Evolutionary conservation across 371 early-diverging fungal species (phyloP).

Genomic region (Cokeromyces recurvatus): DNA sequence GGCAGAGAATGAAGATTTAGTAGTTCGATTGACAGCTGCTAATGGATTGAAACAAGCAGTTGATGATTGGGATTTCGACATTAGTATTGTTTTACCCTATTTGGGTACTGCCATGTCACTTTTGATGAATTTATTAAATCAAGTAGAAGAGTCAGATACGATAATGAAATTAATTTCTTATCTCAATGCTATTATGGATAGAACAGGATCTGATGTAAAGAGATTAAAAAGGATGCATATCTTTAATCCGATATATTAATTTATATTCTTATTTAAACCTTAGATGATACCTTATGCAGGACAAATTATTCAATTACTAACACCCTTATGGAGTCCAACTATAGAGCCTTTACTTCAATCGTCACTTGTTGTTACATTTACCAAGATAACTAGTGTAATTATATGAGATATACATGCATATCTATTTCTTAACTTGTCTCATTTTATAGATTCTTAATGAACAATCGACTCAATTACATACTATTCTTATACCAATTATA

Average conservation of each 20-base stretch:
- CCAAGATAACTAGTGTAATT: slow-evolving; percentile 64
- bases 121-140: slow-evolving; percentile 52
- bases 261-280: too few species aligned
- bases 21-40: slow-evolving; percentile 84
- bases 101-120: slow-evolving; percentile 57
- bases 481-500: slow-evolving; percentile 71
- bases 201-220: slow-evolving; percentile 64
- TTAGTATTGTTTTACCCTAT: slow-evolving; percentile 65
- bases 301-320: slow-evolving; percentile 69
- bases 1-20: slow-evolving; percentile 61
- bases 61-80: slow-evolving; percentile 90
- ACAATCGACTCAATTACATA: slow-evolving; percentile 68
- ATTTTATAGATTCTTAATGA: slow-evolving; percentile 60
- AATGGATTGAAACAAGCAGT: slow-evolving; percentile 60
- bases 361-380: slow-evolving; percentile 70
- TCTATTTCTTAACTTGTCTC: not conserved
- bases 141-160: slow-evolving; percentile 75
- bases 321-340: slow-evolving; percentile 75
- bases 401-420: not conserved
- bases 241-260: too few species aligned
- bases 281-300: slow-evolving; percentile 72
- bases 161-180: slow-evolving; percentile 72
- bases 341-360: slow-evolving; percentile 78
- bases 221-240: not conserved
- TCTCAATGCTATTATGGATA: slow-evolving; percentile 72